Evolutionary conservation across 176 grass and related monocot species (phyloP), one percentile per base, ranked within the genome.

Genomic region (Urochloa ruziziensis): DNA sequence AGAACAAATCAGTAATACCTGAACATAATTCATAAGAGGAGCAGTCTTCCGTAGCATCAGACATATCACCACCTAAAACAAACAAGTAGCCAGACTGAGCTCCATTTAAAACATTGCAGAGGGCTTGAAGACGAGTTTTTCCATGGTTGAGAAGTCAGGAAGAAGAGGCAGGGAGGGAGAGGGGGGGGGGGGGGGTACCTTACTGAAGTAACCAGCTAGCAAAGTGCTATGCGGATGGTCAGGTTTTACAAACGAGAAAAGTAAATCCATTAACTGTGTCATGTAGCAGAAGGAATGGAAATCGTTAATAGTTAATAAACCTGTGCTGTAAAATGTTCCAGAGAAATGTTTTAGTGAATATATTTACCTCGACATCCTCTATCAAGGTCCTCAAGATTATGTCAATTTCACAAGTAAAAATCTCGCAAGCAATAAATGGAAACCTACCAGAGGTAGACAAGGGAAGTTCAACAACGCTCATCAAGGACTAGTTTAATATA

Each of bases 321-420:
- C 59, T 75, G 33, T 33, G 24, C 54, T 78, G 43, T 87, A 64
- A 73, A 70, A 59, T 80, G 23, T 36, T 62, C 17, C 33, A 71
- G 36, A 85, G 67, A 30, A 62, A 80, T 53, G 27, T 25, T 27
- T 52, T 46, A 43, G 49, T 34, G 15, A 27, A 43, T 42, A 57
- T 49, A 75, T 68, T 89, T 72, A 96, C 94, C 88, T 96, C 91
- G 80, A 72, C 88, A 85, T 96, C 94, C 75, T 96, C 94, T 80
- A 96, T 86, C 82, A 96, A 85, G n/a, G 94, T 89, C 67, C 88
- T 96, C 77, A 96, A 36, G 33, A 96, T 89, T 53, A 96, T 85
- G 80, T 96, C 94, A 72, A 96, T 87, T 82, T 96, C 94, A 70
- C 94, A 96, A 54, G 91, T 93, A 87, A 96, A 96, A 83, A 96